A percentile compares a stretch with the other conserved stretches of the same genome.
phyloP scores from a whole-genome alignment of 1,284 basidiomycete genomes.

The Earliella scabrosa region DNA sequence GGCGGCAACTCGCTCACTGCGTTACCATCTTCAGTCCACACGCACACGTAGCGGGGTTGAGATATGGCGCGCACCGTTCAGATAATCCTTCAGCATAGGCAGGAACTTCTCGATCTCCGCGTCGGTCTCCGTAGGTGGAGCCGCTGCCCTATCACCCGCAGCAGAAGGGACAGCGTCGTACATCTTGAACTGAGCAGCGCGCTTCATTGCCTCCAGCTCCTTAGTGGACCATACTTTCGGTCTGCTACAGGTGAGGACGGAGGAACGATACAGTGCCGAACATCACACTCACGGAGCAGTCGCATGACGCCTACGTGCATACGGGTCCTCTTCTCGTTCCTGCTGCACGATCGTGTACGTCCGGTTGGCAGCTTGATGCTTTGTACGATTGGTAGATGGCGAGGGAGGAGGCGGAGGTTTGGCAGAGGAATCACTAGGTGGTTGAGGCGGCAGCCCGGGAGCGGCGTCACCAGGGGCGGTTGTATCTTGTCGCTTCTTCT shows the following conservation, averaged over 20 bases:
- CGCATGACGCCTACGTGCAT: constrained; percentile 14
- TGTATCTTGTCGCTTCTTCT: constrained; percentile 15
- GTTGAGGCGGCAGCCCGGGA: neutral
- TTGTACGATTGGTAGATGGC: constrained; percentile 1
- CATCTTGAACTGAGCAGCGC: constrained; percentile 51
- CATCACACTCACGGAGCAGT: constrained; percentile 33
- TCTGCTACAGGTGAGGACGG: constrained; percentile 6
- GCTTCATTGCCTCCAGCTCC: constrained; percentile 38
- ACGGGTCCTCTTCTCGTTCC: constrained; percentile 17
- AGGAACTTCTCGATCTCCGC: constrained; percentile 75
- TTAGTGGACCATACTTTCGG: constrained; percentile 60
- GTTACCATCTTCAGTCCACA: constrained; percentile 31
- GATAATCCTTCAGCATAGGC: constrained; percentile 71
- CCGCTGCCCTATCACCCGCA: constrained; percentile 22
- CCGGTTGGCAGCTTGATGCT: constrained; percentile 2
- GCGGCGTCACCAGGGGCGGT: constrained; percentile 2
- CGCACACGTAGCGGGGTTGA: neutral
- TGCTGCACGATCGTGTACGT: constrained; percentile 37
- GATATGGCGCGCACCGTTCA: constrained; percentile 51
- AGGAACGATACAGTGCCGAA: neutral
- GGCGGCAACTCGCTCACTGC: constrained; percentile 24
- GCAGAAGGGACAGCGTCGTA: constrained; percentile 68
- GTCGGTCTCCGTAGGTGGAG: constrained; percentile 43
- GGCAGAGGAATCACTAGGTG: constrained; percentile 1
- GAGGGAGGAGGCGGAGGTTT: constrained; percentile 1